These are phyloP conservation scores for Crataegus laevigata DNA, from an alignment of 306 rosid genomes.

Conservation along the genomic window DNA sequence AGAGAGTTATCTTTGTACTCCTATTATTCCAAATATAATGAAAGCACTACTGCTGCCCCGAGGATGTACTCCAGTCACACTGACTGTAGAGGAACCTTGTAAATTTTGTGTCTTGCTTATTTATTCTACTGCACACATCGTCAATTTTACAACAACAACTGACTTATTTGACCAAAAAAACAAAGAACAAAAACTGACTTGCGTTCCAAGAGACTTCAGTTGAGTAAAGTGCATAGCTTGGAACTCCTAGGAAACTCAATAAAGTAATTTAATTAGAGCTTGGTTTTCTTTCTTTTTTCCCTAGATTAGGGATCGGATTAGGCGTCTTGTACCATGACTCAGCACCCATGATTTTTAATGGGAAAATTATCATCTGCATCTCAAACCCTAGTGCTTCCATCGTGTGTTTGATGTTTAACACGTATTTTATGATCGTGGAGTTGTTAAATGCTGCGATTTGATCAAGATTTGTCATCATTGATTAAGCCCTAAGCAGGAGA, in stretches of 20 bases:
- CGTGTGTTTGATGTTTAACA: not conserved
- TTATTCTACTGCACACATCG: too few species aligned
- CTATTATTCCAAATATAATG: too few species aligned
- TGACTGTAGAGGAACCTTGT: too few species aligned
- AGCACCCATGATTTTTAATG: not conserved
- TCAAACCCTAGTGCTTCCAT: not conserved
- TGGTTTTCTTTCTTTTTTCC: not conserved
- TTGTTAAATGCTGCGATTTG: not conserved
- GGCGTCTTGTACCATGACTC: not conserved
- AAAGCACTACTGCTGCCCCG: too few species aligned
- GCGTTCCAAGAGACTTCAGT: not conserved
- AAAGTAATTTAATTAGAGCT: not conserved
- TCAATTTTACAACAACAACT: too few species aligned
- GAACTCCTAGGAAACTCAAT: not conserved
- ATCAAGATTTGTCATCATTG: not conserved
- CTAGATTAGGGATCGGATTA: not conserved
- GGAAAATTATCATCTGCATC: not conserved
- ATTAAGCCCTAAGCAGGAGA: not conserved
- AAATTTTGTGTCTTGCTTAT: too few species aligned
- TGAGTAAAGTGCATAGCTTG: not conserved
- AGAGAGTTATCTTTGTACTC: too few species aligned
- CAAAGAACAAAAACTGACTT: not conserved
- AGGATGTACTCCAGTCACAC: too few species aligned
- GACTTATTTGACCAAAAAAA: not conserved
- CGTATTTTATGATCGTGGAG: not conserved